A percentile compares a stretch with the other conserved stretches of the same genome.
phyloP scores from a whole-genome alignment of 805 yeast genomes.

The Cyberlindnera americana region DNA sequence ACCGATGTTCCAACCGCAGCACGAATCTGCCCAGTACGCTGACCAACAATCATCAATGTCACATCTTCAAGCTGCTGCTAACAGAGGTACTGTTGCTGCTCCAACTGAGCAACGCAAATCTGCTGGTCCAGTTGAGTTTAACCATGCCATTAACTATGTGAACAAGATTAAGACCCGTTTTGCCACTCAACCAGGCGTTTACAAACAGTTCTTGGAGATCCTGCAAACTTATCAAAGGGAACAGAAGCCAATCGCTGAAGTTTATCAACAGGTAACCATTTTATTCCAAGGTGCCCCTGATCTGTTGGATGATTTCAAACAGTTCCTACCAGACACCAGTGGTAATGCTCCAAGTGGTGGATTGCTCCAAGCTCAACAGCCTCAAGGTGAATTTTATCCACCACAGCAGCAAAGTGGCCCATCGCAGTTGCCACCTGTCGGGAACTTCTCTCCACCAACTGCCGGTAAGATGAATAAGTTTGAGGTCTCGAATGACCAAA shows the following conservation, averaged over 20 bases:
- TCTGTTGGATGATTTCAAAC: constrained; percentile 88
- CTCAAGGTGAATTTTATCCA: constrained; percentile 26
- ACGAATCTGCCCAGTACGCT: constrained; percentile 10
- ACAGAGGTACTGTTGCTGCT: constrained; percentile 19
- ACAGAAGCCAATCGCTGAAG: constrained; percentile 92
- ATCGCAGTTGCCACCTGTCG: constrained; percentile 78
- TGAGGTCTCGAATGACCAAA: constrained; percentile 15
- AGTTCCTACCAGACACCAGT: constrained; percentile 78
- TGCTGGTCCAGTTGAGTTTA: constrained; percentile 82
- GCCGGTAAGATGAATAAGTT: constrained; percentile 26
- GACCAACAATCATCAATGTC: constrained; percentile 28
- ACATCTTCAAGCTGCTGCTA: constrained; percentile 38
- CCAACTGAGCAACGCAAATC: constrained; percentile 20
- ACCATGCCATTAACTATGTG: constrained; percentile 94
- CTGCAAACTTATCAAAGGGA: constrained; percentile 96
- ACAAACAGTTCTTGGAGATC: constrained; percentile 91
- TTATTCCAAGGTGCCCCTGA: constrained; percentile 94
- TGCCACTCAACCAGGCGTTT: constrained; percentile 91
- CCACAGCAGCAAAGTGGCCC: constrained; percentile 23
- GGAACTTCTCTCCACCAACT: constrained; percentile 74
- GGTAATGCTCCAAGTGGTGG: constrained; percentile 24
- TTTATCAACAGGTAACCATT: constrained; percentile 86
- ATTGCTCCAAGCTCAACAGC: constrained; percentile 20
- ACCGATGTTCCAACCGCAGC: constrained; percentile 10
- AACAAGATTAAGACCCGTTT: constrained; percentile 94